Percentiles rank a stretch among this genome's conserved stretches.
phyloP scores from a whole-genome alignment of 495 filamentous ascomycete genomes.

The Aspergillus heteromorphus region DNA sequence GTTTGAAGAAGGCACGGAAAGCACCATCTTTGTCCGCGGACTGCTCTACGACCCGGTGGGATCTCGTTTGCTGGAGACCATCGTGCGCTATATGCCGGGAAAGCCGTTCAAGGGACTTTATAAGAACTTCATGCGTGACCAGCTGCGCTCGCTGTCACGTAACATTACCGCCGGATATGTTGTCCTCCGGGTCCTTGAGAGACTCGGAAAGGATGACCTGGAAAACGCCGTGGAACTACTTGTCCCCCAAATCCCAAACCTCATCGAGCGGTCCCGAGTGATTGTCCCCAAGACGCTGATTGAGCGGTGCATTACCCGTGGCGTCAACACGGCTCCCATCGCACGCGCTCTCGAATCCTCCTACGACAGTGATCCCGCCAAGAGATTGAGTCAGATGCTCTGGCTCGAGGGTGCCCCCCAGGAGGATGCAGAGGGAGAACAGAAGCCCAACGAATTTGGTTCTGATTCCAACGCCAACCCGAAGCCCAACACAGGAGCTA shows the following conservation, averaged over 20 bases:
- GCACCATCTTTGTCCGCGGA: slow-evolving; percentile 68
- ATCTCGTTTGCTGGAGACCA: slow-evolving; percentile 79
- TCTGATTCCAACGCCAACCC: slow-evolving; percentile 14
- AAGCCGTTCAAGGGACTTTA: slow-evolving; percentile 85
- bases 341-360: slow-evolving; percentile 55
- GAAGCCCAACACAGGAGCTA: slow-evolving; percentile 34
- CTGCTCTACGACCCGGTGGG: slow-evolving; percentile 86
- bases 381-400: slow-evolving; percentile 54
- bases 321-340: slow-evolving; percentile 53
- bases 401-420: slow-evolving; percentile 36
- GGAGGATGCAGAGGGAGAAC: slow-evolving; percentile 28
- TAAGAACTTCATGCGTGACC: slow-evolving; percentile 64
- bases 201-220: slow-evolving; percentile 79
- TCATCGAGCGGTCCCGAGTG: slow-evolving; percentile 69
- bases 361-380: slow-evolving; percentile 50
- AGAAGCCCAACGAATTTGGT: slow-evolving; percentile 23
- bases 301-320: slow-evolving; percentile 71
- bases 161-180: slow-evolving; percentile 89
- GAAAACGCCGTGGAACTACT: slow-evolving; percentile 61
- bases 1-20: slow-evolving; percentile 52
- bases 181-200: slow-evolving; percentile 69
- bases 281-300: slow-evolving; percentile 74
- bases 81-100: slow-evolving; percentile 72
- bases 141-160: slow-evolving; percentile 69
- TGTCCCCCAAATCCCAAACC: slow-evolving; percentile 58